A percentile compares a stretch with the other conserved stretches of the same genome.
phyloP scores from a whole-genome alignment of 176 grass and related monocot species.

The Thinopyrum elongatum region DNA sequence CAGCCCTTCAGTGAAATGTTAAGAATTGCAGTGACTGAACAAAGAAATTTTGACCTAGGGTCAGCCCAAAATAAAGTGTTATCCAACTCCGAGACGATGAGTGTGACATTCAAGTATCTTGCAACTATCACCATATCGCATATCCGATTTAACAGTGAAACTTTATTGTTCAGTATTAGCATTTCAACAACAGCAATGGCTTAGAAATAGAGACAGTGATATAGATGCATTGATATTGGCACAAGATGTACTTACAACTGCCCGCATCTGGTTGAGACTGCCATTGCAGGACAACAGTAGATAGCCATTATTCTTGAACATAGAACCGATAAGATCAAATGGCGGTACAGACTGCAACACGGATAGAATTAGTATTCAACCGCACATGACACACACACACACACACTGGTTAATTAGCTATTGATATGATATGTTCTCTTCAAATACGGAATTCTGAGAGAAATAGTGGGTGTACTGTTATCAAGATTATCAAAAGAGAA shows the following conservation, averaged over 20 bases:
- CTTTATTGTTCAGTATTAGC: slow-evolving; percentile 18
- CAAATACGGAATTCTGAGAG: neutral
- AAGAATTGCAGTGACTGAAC: neutral
- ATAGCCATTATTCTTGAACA: slow-evolving; percentile 88
- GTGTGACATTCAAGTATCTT: slow-evolving; percentile 83
- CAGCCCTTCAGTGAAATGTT: neutral
- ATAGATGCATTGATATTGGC: neutral
- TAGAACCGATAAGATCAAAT: neutral
- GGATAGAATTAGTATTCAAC: neutral
- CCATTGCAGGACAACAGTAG: slow-evolving; percentile 94
- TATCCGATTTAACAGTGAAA: slow-evolving; percentile 48
- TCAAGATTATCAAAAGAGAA: too few species aligned
- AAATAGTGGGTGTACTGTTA: too few species aligned
- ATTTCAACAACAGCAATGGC: neutral
- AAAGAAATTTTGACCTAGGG: slow-evolving; percentile 56
- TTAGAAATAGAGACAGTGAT: neutral
- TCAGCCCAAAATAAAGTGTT: slow-evolving; percentile 92
- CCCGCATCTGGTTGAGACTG: slow-evolving; percentile 96
- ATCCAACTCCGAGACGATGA: slow-evolving; percentile 87
- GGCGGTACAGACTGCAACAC: neutral
- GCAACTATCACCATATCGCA: slow-evolving; percentile 94
- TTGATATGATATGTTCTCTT: neutral
- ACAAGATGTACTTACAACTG: slow-evolving; percentile 49
- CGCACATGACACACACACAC: too few species aligned
- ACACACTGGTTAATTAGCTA: neutral